Evolutionary conservation across 2,329 filamentous ascomycete genomes (phyloP), one percentile per base, ranked within the genome.

Genomic region (Rhinocladiella similis): DNA sequence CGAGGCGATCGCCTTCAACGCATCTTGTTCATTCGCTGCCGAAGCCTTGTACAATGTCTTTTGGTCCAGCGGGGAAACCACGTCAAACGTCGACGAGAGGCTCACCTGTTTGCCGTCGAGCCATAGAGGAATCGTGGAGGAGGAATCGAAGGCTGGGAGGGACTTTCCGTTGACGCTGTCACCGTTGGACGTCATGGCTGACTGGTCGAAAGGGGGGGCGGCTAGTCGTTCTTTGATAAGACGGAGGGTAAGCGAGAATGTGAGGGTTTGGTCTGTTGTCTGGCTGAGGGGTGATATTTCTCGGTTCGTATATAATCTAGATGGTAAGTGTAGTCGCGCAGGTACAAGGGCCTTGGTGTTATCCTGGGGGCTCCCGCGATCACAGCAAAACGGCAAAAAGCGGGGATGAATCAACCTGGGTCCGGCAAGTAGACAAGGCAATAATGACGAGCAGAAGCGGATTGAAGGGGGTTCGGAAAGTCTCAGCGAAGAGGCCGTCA

Each of bases 61-160:
- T 70, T 83, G 66, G 47, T 77, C 77, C 7, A 71, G 67, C 2
- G 88, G 87, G 48, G 78, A 83, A 61, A 77, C 72, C 35, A 90
- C 80, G 48, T 73, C 69, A 65, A 77, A 77, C 22, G 72, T 70
- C 47, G 67, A 68, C 5, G 72, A 66, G 9, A 73, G 73, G 41
- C 70, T 67, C 35, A 75, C 62, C 36, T 73, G 70, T 56, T 77
- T 69, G 59, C 75, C 75, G 54, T 77, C 71, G 57, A 78, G 72
- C 48, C 76, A 70, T 33, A 78, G 68, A 27, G 75, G 75, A 29
- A 75, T 65, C 59, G 57, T 65, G 18, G 64, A 66, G 3, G 61
- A 62, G 14, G 62, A 38, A 14, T 67, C 60, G 43, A 66, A 67
- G 56, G 59, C 57, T 13, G 55, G 46, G 18, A 19, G 14, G 25